Evolutionary conservation across 2,329 filamentous ascomycete species (phyloP).

Genomic region (Calonectria honghensis): DNA sequence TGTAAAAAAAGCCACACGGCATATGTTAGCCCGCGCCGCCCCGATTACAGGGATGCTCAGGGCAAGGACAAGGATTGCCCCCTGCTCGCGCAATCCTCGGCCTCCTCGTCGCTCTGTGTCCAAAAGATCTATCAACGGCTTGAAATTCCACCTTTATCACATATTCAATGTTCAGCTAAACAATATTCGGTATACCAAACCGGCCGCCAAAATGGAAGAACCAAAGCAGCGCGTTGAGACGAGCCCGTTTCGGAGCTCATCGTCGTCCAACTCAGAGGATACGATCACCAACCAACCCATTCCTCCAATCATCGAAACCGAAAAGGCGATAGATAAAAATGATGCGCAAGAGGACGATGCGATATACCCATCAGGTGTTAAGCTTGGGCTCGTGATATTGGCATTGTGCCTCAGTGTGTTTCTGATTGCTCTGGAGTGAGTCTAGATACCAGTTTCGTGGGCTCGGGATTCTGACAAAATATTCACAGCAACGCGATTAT

Average conservation of each 20-base stretch:
- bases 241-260: neutral
- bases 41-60: neutral
- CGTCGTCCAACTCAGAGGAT: neutral
- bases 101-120: neutral
- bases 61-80: neutral
- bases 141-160: neutral
- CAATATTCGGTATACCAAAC: neutral
- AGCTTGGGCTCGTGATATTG: neutral
- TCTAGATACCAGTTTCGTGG: neutral
- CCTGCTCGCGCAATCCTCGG: neutral
- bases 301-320: neutral
- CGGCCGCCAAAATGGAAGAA: neutral
- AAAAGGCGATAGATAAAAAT: neutral
- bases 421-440: neutral
- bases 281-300: neutral
- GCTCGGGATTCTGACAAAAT: neutral
- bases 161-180: neutral
- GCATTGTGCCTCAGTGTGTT: neutral
- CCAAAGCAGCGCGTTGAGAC: neutral
- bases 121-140: neutral
- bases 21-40: neutral
- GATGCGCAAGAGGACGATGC: neutral
- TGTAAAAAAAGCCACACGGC: neutral
- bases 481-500: neutral
- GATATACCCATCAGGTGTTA: neutral